phyloP scores from a whole-genome alignment of 2,329 filamentous ascomycete species.

The Xylariales sp. region DNA sequence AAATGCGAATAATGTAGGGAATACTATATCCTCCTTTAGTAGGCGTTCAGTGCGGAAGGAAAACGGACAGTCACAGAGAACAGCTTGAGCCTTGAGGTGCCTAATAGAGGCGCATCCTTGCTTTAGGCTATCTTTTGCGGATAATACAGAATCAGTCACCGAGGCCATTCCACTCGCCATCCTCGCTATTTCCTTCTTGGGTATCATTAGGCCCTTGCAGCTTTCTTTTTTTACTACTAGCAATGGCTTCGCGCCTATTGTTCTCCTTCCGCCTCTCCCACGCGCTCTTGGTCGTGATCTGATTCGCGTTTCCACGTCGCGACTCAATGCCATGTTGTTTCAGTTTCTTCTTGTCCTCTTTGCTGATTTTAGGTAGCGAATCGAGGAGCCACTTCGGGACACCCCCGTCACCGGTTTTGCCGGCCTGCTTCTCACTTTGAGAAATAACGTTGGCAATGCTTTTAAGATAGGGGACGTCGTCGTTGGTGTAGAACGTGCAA shows the following conservation, averaged over 20 bases:
- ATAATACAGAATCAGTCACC: conserved; percentile 52
- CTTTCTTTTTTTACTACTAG: conserved; percentile 69
- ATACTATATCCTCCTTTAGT: not conserved
- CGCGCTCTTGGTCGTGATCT: conserved; percentile 86
- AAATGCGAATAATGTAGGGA: too few relatives aligned
- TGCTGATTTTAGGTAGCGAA: conserved; percentile 83
- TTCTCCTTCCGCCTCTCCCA: conserved; percentile 78
- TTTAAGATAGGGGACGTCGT: conserved; percentile 90
- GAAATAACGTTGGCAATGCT: conserved; percentile 93
- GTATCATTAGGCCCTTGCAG: conserved; percentile 49
- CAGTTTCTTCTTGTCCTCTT: conserved; percentile 84
- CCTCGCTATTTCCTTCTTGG: conserved; percentile 45
- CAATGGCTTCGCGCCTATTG: conserved; percentile 72
- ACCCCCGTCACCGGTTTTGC: conserved; percentile 64
- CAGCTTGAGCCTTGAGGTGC: not conserved
- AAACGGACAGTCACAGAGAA: not conserved
- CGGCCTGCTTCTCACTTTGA: conserved; percentile 78
- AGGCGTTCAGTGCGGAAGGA: not conserved
- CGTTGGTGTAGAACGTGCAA: conserved; percentile 94
- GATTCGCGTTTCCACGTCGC: conserved; percentile 62
- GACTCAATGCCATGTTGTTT: conserved; percentile 84
- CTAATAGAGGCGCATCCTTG: not conserved
- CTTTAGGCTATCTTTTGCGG: conserved; percentile 5
- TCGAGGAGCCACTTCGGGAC: conserved; percentile 90
- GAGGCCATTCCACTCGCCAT: conserved; percentile 62